A percentile compares a stretch with the other conserved stretches of the same genome.
phyloP scores from a whole-genome alignment of 805 yeast species.

The Barnettozyma sucrosica region DNA sequence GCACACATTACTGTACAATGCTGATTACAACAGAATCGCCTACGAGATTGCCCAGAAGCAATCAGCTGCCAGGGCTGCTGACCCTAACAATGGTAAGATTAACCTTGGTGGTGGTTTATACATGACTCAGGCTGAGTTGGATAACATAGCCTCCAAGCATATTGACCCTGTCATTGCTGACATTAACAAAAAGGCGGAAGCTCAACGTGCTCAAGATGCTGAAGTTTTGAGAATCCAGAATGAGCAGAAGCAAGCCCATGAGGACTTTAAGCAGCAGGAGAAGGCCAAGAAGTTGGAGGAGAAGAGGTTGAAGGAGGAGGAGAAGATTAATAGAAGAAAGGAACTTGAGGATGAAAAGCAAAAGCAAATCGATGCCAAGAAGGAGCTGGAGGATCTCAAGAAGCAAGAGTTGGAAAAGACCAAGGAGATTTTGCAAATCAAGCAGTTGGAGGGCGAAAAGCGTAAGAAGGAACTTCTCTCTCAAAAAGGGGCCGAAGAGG shows the following conservation, averaged over 20 bases:
- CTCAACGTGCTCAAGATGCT: slow-evolving; percentile 57
- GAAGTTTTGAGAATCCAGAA: slow-evolving; percentile 33
- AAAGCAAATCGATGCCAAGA: slow-evolving; percentile 27
- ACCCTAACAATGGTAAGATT: slow-evolving; percentile 43
- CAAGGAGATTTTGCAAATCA: slow-evolving; percentile 31
- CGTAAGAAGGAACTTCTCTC: slow-evolving; percentile 25
- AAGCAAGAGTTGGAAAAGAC: slow-evolving; percentile 31
- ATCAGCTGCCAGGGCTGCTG: slow-evolving; percentile 46
- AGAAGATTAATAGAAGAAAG: slow-evolving; percentile 26
- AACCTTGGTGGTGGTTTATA: slow-evolving; percentile 85
- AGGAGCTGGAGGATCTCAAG: slow-evolving; percentile 26
- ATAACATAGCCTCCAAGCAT: slow-evolving; percentile 68
- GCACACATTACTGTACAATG: slow-evolving; percentile 34
- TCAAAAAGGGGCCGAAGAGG: slow-evolving; percentile 25
- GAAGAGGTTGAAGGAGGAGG: slow-evolving; percentile 32
- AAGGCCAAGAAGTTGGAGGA: slow-evolving; percentile 34
- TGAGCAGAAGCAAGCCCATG: slow-evolving; percentile 34
- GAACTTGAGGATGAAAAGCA: slow-evolving; percentile 33
- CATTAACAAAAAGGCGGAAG: slow-evolving; percentile 60
- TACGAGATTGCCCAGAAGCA: slow-evolving; percentile 69
- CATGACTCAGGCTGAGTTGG: slow-evolving; percentile 70
- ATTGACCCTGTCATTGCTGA: slow-evolving; percentile 81
- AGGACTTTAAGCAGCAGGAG: slow-evolving; percentile 36
- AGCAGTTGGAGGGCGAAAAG: slow-evolving; percentile 28
- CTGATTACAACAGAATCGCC: slow-evolving; percentile 65